Percentiles rank a stretch among this genome's conserved stretches.
Evolutionary conservation across 2,329 filamentous ascomycete genomes (phyloP).

Genomic region (Bipolaris bicolor): DNA sequence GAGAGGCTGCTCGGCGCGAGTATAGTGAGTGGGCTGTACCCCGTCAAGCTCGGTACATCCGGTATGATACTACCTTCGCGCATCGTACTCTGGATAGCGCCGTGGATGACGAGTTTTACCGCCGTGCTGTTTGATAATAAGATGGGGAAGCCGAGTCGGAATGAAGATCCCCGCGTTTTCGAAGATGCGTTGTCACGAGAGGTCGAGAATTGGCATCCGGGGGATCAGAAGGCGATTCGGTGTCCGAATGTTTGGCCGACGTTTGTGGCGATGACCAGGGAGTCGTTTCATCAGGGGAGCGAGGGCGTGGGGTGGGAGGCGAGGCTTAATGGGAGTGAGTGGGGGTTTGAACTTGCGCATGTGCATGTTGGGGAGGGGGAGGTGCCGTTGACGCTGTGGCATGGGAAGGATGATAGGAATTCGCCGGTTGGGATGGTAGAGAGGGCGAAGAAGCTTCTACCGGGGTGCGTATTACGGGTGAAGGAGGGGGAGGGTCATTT

Average conservation of each 20-base stretch:
- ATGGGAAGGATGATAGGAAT: slow-evolving; percentile 40
- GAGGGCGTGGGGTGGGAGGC: slow-evolving; percentile 40
- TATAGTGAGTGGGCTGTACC: slow-evolving; percentile 36
- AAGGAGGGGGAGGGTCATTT: slow-evolving; percentile 37
- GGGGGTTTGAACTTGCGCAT: slow-evolving; percentile 43
- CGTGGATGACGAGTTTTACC: slow-evolving; percentile 32
- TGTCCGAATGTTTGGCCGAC: slow-evolving; percentile 28
- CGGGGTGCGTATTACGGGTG: slow-evolving; percentile 26
- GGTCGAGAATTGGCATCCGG: slow-evolving; percentile 23
- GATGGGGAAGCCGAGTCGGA: slow-evolving; percentile 36
- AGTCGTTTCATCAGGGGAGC: slow-evolving; percentile 34
- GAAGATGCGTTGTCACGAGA: slow-evolving; percentile 35
- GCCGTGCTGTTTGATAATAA: slow-evolving; percentile 27
- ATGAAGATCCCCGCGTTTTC: slow-evolving; percentile 32
- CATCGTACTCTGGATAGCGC: slow-evolving; percentile 34
- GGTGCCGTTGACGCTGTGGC: slow-evolving; percentile 40
- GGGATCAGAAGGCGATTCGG: slow-evolving; percentile 30
- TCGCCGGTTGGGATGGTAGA: slow-evolving; percentile 32
- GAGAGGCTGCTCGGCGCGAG: slow-evolving; percentile 33
- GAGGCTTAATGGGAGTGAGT: slow-evolving; percentile 33
- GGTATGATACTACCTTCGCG: slow-evolving; percentile 35
- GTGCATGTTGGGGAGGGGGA: slow-evolving; percentile 27
- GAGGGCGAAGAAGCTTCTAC: slow-evolving; percentile 33
- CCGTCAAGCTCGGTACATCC: slow-evolving; percentile 31
- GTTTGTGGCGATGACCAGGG: slow-evolving; percentile 36